These are phyloP conservation scores for Daldinia childiae DNA, from an alignment of 495 filamentous ascomycete species.

Conservation along the genomic window DNA sequence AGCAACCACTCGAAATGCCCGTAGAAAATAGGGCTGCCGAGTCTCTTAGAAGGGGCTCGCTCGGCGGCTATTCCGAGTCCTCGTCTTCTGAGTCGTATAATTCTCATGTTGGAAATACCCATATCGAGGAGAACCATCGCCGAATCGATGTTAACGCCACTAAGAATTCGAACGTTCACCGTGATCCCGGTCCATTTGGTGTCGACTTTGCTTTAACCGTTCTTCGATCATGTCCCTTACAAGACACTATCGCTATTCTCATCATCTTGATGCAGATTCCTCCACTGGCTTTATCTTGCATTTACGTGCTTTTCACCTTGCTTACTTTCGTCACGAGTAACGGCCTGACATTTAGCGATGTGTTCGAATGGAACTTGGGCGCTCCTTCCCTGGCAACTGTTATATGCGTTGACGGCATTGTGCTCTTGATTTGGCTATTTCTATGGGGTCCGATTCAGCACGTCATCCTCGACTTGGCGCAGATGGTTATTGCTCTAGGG, in stretches of 20 bases:
- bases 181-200: conserved; percentile 67
- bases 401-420: conserved; percentile 80
- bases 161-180: conserved; percentile 72
- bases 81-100: conserved; percentile 59
- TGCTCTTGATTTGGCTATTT: conserved; percentile 86
- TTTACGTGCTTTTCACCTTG: conserved; percentile 92
- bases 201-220: conserved; percentile 80
- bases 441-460: conserved; percentile 89
- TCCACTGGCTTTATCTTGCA: conserved; percentile 84
- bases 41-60: conserved; percentile 54
- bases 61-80: conserved; percentile 59
- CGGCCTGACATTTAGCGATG: conserved; percentile 60
- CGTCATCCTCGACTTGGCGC: conserved; percentile 91
- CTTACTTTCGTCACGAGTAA: conserved; percentile 85
- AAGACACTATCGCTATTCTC: conserved; percentile 96
- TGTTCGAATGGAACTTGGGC: conserved; percentile 62
- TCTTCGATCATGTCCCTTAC: conserved; percentile 86
- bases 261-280: conserved; percentile 98
- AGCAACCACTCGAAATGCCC: conserved; percentile 52
- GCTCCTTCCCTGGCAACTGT: conserved; percentile 82
- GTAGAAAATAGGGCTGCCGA: conserved; percentile 53
- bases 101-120: conserved; percentile 48
- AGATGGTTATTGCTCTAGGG: conserved; percentile 93
- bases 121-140: conserved; percentile 61
- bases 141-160: conserved; percentile 71